Conservation (phyloP, 345 rosid species). For the Eucalyptus tenuipes region DNA sequence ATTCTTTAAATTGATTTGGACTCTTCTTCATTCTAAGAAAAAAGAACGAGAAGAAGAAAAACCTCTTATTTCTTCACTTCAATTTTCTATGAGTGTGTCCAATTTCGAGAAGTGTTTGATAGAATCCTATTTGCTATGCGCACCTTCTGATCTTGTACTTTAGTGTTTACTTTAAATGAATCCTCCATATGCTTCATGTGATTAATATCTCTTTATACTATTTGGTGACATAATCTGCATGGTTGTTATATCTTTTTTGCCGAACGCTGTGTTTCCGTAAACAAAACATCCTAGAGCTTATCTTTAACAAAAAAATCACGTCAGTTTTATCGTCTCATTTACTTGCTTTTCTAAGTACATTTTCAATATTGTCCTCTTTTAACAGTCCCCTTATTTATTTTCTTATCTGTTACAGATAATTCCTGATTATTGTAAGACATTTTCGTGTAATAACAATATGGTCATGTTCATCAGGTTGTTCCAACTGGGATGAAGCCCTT, state of each 20-base stretch:
- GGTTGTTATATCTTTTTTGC: too few species aligned
- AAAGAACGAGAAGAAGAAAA: too few species aligned
- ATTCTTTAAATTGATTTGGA: too few species aligned
- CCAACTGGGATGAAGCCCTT: constrained; percentile 2
- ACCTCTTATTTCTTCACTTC: too few species aligned
- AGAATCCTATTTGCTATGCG: too few species aligned
- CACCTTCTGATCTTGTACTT: not conserved
- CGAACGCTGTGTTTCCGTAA: not conserved
- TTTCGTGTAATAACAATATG: not conserved
- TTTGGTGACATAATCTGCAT: not conserved
- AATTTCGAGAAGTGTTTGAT: too few species aligned
- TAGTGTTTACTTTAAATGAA: not conserved
- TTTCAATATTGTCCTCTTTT: too few species aligned
- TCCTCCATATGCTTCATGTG: not conserved
- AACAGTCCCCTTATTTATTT: not conserved
- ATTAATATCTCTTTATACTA: not conserved
- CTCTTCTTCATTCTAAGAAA: too few species aligned
- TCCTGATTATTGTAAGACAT: not conserved
- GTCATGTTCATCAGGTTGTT: constrained; percentile 2
- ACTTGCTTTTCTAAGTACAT: too few species aligned
- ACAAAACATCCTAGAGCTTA: not conserved
- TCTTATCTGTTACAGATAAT: not conserved
- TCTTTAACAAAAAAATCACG: not conserved
- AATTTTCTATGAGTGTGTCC: too few species aligned
- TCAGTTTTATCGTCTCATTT: not conserved